Base-by-base conservation (phyloP, 108 stramenopile species). In the Craspedostauros australis region DNA sequence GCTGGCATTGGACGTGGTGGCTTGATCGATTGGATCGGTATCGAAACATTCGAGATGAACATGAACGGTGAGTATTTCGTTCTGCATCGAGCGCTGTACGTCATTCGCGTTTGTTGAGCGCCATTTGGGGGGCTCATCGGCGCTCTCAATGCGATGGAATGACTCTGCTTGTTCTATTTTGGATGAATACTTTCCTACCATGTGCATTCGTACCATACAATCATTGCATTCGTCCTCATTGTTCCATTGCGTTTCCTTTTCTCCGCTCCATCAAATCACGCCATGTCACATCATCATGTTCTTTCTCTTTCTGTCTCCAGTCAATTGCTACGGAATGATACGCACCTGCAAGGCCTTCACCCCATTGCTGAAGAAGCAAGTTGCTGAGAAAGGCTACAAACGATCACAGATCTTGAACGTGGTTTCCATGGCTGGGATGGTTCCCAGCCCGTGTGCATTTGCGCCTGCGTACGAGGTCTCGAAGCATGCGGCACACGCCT, bases 251-350 rank as follows among this genome's bases (percentile, higher is more conserved):
- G n/a, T n/a, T n/a, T n/a, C n/a, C n/a, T n/a, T n/a, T n/a, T n/a
- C n/a, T n/a, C n/a, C n/a, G n/a, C n/a, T n/a, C n/a, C n/a, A n/a
- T n/a, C n/a, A n/a, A n/a, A n/a, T n/a, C n/a, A n/a, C n/a, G n/a
- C n/a, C n/a, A n/a, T n/a, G n/a, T n/a, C n/a, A n/a, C n/a, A n/a
- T n/a, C n/a, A n/a, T n/a, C n/a, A n/a, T n/a, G n/a, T n/a, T n/a
- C n/a, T n/a, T 3, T 54, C 7, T 37, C 20, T 23, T n/a, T 45
- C 19, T 54, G 21, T 21, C 5, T 6, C 21, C 33, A 54, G 80
- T 81, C 4, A 81, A 81, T 29, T 81, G 36, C 50, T 76, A 53
- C 54, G 75, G 75, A 18, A 46, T 47, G 9, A 46, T 81, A 52
- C 59, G 73, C 1, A 61, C 57, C 22, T 40, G 46, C 27, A 76